Evolutionary conservation across 345 rosid genomes (phyloP), one percentile per base, ranked within the genome.

Genomic region (Turritis glabra): DNA sequence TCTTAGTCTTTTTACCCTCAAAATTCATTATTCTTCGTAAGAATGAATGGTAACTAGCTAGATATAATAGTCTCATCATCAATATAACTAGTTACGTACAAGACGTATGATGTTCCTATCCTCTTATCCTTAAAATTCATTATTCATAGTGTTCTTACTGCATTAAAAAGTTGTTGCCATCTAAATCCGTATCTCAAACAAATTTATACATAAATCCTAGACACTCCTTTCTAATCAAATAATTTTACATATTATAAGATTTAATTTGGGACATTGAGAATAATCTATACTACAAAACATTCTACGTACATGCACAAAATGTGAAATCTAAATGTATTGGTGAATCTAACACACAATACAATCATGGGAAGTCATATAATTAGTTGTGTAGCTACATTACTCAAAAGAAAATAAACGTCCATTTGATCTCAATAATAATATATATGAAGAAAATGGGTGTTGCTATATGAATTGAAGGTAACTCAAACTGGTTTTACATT

Each of bases 241-340:
- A 65, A 37, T 71, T 9, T 13, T 17, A 71, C 76, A 50, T 4
- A 25, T n/a, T 3, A 37, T 64, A 66, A 50, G 32, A 21, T 25
- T 26, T 57, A n/a, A n/a, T n/a, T n/a, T 26, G 38, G 17, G 41
- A 72, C 35, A 26, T 8, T 8, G 29, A 23, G 41, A 54, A 18
- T 21, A 37, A 52, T 35, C n/a, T 17, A 35, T 25, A 37, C 37
- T 68, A 3, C 8, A 41, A 26, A 52, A 52, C 14, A n/a, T 52
- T 17, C 25, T 22, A 35, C 60, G 22, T 30, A 64, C 19, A 46
- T 29, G 44, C 46, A 32, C 46, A 11, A 37, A 11, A 12, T 19
- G 26, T 48, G 27, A 21, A 50, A 51, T 67, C 19, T 21, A 35
- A 13, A 15, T 65, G n/a, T 47, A 32, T 15, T 21, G 22, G 46